Evolutionary conservation across 805 yeast genomes (phyloP).

Genomic region (Isabelozyma gotoi): DNA sequence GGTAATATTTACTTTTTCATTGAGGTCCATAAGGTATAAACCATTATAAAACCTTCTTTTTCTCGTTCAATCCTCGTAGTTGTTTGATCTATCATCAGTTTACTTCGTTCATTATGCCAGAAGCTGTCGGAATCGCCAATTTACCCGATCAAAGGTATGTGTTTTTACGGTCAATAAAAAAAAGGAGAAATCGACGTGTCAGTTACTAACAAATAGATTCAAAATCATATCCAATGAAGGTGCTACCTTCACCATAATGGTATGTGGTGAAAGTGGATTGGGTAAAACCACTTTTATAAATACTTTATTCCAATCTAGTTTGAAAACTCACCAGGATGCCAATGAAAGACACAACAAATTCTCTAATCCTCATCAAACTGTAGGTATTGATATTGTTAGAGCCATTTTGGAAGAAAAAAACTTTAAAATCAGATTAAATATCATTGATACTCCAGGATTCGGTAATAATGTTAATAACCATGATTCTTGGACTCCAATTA

Average conservation of each 20-base stretch:
- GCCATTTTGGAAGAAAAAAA: conserved; percentile 85
- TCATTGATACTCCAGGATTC: conserved; percentile 92
- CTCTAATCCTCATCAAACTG: conserved; percentile 57
- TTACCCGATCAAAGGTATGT: conserved; percentile 71
- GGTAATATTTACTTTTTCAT: not conserved
- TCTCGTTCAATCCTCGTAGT: no score
- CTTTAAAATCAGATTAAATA: conserved; percentile 71
- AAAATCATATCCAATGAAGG: conserved; percentile 75
- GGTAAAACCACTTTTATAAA: conserved; percentile 92
- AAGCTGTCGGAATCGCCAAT: conserved; percentile 68
- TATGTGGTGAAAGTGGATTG: conserved; percentile 88
- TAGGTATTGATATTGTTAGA: conserved; percentile 73
- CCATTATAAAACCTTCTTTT: no score
- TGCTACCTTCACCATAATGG: conserved; percentile 76
- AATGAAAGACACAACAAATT: conserved; percentile 59
- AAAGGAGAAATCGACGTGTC: not conserved
- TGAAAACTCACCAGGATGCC: conserved; percentile 59
- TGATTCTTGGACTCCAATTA: conserved; percentile 82
- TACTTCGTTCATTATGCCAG: conserved; percentile 34
- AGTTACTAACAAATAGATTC: conserved; percentile 41
- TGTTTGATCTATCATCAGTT: not conserved
- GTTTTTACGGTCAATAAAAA: no score
- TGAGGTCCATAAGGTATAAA: no score
- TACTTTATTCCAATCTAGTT: conserved; percentile 74
- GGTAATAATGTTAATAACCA: conserved; percentile 88